Evolutionary conservation across 352 stramenopile species (phyloP).

Genomic region (Globisporangium viniferum): DNA sequence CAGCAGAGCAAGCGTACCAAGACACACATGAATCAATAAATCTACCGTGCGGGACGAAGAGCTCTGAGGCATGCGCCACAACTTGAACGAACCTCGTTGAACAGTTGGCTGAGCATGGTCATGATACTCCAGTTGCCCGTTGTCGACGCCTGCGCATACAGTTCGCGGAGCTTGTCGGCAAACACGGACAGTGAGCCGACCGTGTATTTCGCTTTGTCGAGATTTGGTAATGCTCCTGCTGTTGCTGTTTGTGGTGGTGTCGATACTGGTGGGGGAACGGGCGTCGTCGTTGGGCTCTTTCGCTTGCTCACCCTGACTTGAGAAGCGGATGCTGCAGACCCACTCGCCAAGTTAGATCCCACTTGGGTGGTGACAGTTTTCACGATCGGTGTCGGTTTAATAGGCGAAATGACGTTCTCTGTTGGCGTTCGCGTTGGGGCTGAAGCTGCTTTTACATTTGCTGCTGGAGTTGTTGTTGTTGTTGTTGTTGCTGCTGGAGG

Average conservation of each 20-base stretch:
- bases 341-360: not conserved
- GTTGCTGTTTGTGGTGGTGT: not conserved
- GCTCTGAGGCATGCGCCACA: no score
- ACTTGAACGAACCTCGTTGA: constrained; percentile 13
- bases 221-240: not conserved
- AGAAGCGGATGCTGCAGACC: not conserved
- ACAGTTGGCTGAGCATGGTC: constrained; percentile 16
- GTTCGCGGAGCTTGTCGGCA: constrained; percentile 7
- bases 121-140: constrained; percentile 9
- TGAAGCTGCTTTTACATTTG: not conserved
- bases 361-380: not conserved
- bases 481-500: not conserved
- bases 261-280: not conserved
- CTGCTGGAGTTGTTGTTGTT: not conserved
- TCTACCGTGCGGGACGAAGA: not conserved
- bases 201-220: constrained; percentile 5
- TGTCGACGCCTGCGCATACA: constrained; percentile 10
- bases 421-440: not conserved
- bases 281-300: not conserved
- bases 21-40: not conserved
- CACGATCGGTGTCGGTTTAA: not conserved
- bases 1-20: not conserved
- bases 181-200: constrained; percentile 8
- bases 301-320: not conserved
- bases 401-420: not conserved